Evolutionary conservation across 1,139 yeast species (phyloP).

Genomic region (Taphrina populina): DNA sequence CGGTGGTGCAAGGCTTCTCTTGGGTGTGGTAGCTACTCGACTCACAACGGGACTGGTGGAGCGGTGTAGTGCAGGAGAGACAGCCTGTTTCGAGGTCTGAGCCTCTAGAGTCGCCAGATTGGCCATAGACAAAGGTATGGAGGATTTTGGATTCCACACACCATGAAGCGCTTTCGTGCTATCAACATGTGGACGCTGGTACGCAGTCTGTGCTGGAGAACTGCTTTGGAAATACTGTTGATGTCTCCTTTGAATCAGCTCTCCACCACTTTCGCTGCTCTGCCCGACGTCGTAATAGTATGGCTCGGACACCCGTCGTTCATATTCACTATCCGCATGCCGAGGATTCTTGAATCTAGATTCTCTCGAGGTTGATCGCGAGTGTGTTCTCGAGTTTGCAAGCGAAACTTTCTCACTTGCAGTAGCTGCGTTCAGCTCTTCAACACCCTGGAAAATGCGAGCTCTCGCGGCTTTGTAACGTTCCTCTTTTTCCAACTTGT

Average conservation of each 20-base stretch:
- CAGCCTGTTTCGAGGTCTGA: slow-evolving; percentile 2
- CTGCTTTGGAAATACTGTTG: slow-evolving; percentile 9
- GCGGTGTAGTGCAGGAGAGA: neutral
- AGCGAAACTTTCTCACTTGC: neutral
- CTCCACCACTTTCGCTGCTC: neutral
- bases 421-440: neutral
- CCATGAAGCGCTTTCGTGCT: neutral
- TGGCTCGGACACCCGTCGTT: neutral
- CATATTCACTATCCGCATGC: neutral
- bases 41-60: neutral
- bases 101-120: slow-evolving; percentile 32
- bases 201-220: neutral
- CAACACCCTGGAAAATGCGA: slow-evolving; percentile 29
- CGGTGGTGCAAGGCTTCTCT: slow-evolving; percentile 17
- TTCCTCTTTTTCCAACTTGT: slow-evolving; percentile 26
- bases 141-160: slow-evolving; percentile 22
- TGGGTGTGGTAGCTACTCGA: neutral
- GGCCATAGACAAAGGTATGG: slow-evolving; percentile 26
- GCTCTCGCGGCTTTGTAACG: slow-evolving; percentile 31
- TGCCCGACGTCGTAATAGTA: neutral
- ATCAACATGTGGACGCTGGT: slow-evolving; percentile 3
- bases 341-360: neutral
- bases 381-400: slow-evolving; percentile 3
- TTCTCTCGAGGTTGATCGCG: slow-evolving; percentile 18
- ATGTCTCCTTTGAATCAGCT: slow-evolving; percentile 9